Evolutionary conservation across 202 grass and related monocot species (phyloP), one percentile per base, ranked within the genome.

Genomic region (Hordeum pubiflorum): DNA sequence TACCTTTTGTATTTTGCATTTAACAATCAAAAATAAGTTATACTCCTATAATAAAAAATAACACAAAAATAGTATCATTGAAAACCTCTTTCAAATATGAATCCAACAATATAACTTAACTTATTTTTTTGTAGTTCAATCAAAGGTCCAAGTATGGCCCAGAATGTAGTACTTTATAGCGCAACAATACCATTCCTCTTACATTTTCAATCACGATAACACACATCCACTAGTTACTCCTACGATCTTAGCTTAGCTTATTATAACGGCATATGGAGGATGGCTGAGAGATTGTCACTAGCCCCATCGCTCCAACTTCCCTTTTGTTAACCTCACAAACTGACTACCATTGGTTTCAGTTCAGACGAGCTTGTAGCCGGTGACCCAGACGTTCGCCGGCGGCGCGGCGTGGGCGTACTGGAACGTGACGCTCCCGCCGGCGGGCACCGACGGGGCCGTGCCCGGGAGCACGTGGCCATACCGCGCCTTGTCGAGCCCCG

Each of bases 291-390:
- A 54, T 72, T 73, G 31, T 63, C 62, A 40, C 56, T 29, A 70
- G 54, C 8, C 37, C 29, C 79, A 87, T 87, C 85, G 56, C 85
- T 77, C 79, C 24, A 69, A 22, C 27, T 56, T 22, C 38, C 50
- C 26, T 58, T 14, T 62, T 43, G 17, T 60, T 62, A 71, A 54
- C 55, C 62, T 69, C 20, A 48, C 31, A 55, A 61, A 11, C 6
- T 13, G 22, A 43, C 67, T 44, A 44, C 6, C 21, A 70, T 27
- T n/a, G 17, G 48, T 54, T 54, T 24, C 80, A 94, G 78, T 54
- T 24, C 80, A 94, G 78, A 92, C 22, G 58, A 97, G 77, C 36
- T 89, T 97, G 78, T 94, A 97, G 67, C 91, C 89, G 14, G 86
- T 91, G 59, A 97, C 83, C 88, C 86, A 85, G 40, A 97, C 81